Conservation (phyloP, 1,139 yeast species). For the Pichia sp. region DNA sequence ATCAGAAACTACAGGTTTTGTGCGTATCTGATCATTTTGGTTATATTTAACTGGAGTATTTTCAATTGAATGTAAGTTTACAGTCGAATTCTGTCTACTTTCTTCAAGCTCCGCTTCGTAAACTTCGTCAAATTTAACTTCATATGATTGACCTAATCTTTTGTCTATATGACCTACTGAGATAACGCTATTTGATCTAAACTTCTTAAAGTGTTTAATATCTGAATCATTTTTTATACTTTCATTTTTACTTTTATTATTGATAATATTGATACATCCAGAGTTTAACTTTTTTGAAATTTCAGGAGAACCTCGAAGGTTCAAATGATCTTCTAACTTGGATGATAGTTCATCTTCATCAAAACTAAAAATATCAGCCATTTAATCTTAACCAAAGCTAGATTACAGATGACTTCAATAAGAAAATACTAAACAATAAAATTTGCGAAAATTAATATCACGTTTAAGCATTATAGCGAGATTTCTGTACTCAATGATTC, state of each 20-base stretch:
- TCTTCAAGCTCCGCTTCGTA: constrained; percentile 20
- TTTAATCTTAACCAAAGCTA: background rate
- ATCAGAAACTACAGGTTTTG: constrained; percentile 43
- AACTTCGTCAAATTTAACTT: constrained; percentile 37
- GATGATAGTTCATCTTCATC: constrained; percentile 25
- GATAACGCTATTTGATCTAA: constrained; percentile 28
- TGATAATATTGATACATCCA: background rate
- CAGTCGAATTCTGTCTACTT: constrained; percentile 16
- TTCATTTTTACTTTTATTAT: constrained; percentile 1
- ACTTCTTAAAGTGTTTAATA: constrained; percentile 19
- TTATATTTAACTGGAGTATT: background rate
- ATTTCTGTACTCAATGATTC: background rate
- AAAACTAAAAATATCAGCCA: constrained; percentile 26
- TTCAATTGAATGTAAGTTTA: background rate
- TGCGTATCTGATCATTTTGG: background rate
- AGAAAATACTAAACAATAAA: background rate
- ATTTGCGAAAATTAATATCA: background rate
- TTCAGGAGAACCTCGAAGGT: background rate
- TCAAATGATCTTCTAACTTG: constrained; percentile 2
- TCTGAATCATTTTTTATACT: background rate
- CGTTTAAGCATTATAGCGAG: background rate
- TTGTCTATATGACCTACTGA: constrained; percentile 33
- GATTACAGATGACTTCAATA: background rate
- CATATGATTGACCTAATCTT: constrained; percentile 42
- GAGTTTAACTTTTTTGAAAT: background rate